A percentile compares a stretch with the other conserved stretches of the same genome.
Evolutionary conservation across 129 eudicot genomes (phyloP).

Genomic region (Saussurea involucrata): DNA sequence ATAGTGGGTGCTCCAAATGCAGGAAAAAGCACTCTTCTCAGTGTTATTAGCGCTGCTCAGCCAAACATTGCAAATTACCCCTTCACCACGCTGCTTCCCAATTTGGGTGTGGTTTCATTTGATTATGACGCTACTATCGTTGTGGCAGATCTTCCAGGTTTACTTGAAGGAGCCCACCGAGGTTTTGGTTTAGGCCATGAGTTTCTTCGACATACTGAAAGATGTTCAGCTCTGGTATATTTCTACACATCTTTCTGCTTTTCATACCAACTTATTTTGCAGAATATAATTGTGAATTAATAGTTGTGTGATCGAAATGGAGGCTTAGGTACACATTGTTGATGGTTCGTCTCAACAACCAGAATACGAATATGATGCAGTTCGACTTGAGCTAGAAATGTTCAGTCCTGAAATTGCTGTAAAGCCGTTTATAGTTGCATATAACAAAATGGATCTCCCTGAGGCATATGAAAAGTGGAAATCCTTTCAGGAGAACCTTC

Average conservation of each 20-base stretch:
- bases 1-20: conserved; percentile 97
- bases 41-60: conserved; percentile 88
- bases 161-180: conserved; percentile 95
- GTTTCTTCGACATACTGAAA: conserved; percentile 93
- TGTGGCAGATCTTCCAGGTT: conserved; percentile 95
- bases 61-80: conserved; percentile 94
- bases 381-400: conserved; percentile 93
- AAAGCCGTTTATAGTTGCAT: conserved; percentile 85
- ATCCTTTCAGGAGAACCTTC: conserved; percentile 50
- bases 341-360: conserved; percentile 95
- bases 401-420: conserved; percentile 92
- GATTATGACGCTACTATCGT: conserved; percentile 82
- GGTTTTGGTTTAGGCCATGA: conserved; percentile 98
- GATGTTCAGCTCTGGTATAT: conserved; percentile 94
- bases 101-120: conserved; percentile 85
- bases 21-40: conserved; percentile 88
- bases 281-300: conserved; percentile 18
- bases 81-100: conserved; percentile 90
- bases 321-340: conserved; percentile 83
- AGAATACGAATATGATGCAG: conserved; percentile 88
- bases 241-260: neutral
- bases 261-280: neutral
- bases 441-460: conserved; percentile 95
- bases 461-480: conserved; percentile 82
- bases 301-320: conserved; percentile 31